These are phyloP conservation scores for Blastobotrys apis DNA, from an alignment of 1,139 yeast species.

Conservation along the genomic window DNA sequence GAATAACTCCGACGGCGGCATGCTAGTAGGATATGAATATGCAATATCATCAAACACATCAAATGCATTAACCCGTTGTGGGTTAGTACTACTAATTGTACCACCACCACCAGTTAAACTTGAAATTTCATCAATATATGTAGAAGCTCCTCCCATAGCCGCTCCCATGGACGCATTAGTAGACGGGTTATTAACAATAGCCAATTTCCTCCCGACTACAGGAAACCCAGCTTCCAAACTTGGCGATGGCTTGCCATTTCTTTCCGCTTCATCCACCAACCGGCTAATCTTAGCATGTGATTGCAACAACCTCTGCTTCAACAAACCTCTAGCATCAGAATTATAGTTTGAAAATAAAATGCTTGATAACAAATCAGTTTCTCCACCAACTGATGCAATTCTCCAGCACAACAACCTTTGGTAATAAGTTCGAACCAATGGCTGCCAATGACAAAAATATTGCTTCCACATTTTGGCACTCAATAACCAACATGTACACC, in stretches of 20 bases:
- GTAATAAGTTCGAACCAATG: constrained; percentile 67
- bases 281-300: constrained; percentile 25
- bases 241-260: constrained; percentile 18
- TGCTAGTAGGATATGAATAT: constrained; percentile 44
- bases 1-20: constrained; percentile 12
- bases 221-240: constrained; percentile 47
- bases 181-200: constrained; percentile 40
- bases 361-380: constrained; percentile 28
- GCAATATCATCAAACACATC: constrained; percentile 77
- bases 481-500: constrained; percentile 53
- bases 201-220: constrained; percentile 45
- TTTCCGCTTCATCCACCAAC: constrained; percentile 20
- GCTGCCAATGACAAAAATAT: constrained; percentile 75
- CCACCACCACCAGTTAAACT: not conserved
- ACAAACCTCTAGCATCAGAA: constrained; percentile 29
- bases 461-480: constrained; percentile 47
- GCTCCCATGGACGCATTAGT: not conserved
- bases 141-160: not conserved
- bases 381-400: constrained; percentile 41
- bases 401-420: constrained; percentile 67
- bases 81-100: constrained; percentile 11
- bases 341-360: constrained; percentile 31
- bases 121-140: not conserved
- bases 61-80: constrained; percentile 45
- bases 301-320: constrained; percentile 25